phyloP scores from a whole-genome alignment of 139 green algal species.

The Micractinium sp. region DNA sequence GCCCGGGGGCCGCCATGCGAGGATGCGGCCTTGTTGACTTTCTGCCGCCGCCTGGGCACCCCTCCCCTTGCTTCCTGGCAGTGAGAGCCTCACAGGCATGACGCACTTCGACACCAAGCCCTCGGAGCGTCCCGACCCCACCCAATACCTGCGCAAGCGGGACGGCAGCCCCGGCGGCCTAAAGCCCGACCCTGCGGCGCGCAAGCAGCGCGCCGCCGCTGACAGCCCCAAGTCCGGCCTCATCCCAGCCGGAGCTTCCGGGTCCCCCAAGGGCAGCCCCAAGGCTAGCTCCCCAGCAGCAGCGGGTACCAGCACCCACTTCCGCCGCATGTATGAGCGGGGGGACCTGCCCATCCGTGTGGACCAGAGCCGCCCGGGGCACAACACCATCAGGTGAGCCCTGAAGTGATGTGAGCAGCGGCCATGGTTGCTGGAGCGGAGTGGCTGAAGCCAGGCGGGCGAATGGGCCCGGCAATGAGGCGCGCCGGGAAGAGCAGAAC shows the following conservation, averaged over 20 bases:
- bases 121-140: conserved; percentile 22
- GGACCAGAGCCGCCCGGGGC: conserved; percentile 72
- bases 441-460: neutral
- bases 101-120: neutral
- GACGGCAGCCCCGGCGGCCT: conserved; percentile 26
- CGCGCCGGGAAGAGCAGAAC: too few relatives aligned
- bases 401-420: neutral
- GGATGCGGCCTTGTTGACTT: too few relatives aligned
- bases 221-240: neutral
- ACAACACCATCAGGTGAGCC: conserved; percentile 74
- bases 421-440: neutral
- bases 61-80: too few relatives aligned
- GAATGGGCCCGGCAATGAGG: neutral
- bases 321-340: conserved; percentile 86
- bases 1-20: too few relatives aligned
- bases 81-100: neutral
- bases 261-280: neutral
- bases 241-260: neutral
- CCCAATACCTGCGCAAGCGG: conserved; percentile 30
- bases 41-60: too few relatives aligned
- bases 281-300: neutral
- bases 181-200: neutral
- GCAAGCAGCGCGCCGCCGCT: neutral
- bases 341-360: conserved; percentile 84
- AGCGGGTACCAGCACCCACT: conserved; percentile 44